Evolutionary conservation across 805 yeast genomes (phyloP), one percentile per base, ranked within the genome.

Genomic region (Ogataea angusta): DNA sequence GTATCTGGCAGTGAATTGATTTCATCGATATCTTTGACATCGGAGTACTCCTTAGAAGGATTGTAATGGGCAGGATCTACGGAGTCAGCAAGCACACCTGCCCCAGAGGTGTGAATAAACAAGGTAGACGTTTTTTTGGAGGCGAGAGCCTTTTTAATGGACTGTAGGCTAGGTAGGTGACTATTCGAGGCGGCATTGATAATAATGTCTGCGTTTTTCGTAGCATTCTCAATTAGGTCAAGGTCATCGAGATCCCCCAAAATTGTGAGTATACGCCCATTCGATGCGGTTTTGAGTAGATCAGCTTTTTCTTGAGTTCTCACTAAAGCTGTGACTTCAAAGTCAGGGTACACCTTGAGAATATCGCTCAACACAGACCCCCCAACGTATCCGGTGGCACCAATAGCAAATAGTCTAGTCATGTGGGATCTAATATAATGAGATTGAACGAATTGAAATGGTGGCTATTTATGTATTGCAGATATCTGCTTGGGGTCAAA

Each of bases 1-100:
- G 46, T 44, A 12, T 42, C 44, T 6, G 56, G 54, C 27, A 62
- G 49, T 3, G 56, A 31, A 33, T 54, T 57, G 40, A 64, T 51
- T 30, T 54, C 57, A 31, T 54, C 59, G 44, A 60, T 61, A 40
- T 52, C 46, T 24, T 65, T 54, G 6, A 69, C 73, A 10, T 67
- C 58, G 28, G 69, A 56, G 39, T 70, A 73, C 35, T 70, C 51
- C 45, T 60, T 55, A 15, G 59, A 62, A 25, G 75, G 55, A 47
- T 70, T 68, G 15, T 76, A 66, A 42, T 73, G 74, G 7, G 66
- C 70, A 12, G 69, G 66, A 40, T 72, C 73, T 5, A 76, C 77
- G 59, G 69, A 63, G 9, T 77, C 78, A 27, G 69, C 69, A 23
- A 64, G 26, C 22, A 65, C 54, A 2, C 62, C 56, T 3, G 68